Evolutionary conservation across 257 asterid species (phyloP).

Genomic region (Nicotiana tomentosiformis): DNA sequence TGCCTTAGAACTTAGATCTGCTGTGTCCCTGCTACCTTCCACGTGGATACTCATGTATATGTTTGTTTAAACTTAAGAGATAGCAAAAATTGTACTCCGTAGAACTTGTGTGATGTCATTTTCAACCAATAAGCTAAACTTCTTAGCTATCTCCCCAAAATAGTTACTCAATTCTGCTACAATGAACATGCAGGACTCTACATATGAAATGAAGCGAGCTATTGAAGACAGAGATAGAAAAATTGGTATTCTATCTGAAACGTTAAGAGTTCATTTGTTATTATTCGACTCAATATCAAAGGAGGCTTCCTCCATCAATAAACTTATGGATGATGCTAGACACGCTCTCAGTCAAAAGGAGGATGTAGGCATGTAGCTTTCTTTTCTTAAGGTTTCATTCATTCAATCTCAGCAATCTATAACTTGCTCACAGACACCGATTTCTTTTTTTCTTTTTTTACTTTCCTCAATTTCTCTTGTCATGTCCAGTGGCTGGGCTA

Average conservation of each 20-base stretch:
- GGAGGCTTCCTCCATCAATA: conserved; percentile 35
- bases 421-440: background rate
- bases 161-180: background rate
- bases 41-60: background rate
- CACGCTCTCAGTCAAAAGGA: conserved; percentile 25
- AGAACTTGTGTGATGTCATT: background rate
- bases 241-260: conserved; percentile 26
- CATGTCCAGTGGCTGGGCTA: conserved; percentile 23
- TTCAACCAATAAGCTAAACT: background rate
- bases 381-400: background rate
- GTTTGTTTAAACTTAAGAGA: background rate
- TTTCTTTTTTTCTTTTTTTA: background rate
- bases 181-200: conserved; percentile 26
- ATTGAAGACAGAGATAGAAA: conserved; percentile 30
- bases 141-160: background rate
- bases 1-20: background rate
- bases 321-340: conserved; percentile 26
- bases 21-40: background rate
- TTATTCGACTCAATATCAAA: conserved; percentile 26
- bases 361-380: conserved; percentile 35
- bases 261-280: conserved; percentile 28
- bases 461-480: background rate
- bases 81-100: background rate
- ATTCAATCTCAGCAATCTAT: background rate
- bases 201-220: conserved; percentile 30